Evolutionary conservation across 179 eudicot species (phyloP), one percentile per base, ranked within the genome.

Genomic region (Patellifolia procumbens): DNA sequence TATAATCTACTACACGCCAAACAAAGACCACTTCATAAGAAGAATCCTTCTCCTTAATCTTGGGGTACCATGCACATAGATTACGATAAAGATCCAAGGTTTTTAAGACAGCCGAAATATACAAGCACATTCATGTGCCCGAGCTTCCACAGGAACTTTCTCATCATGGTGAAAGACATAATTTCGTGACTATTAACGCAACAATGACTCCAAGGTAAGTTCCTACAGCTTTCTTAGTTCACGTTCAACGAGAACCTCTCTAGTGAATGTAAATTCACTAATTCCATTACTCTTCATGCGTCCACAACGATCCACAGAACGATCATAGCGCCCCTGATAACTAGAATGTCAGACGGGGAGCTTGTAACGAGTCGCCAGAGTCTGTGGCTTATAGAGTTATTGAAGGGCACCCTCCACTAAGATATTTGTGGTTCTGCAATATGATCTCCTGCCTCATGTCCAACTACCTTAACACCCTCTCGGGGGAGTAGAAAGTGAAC

Each of bases 171-270:
- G 15, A 45, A 68, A 52, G n/a, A 68, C 72, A 45, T 45, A 68
- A 28, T 68, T 32, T 26, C 11, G 32, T 9, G 49, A 46, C 34
- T 32, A 28, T 37, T 65, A 39, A 65, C 20, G 24, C 70, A 65
- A 45, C 55, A 43, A 45, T 43, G 72, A 68, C 72, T 68, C 72
- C 55, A 68, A 68, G 55, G 55, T 68, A 52, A 45, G 72, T 28
- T 20, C 49, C 72, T 32, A 45, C 4, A 68, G 49, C 72, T 68
- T 68, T 11, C 24, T 29, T 17, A 68, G 20, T 68, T 68, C 35
- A 35, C 32, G 12, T 26, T 46, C 1, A 22, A 68, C 51, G 46
- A 68, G 55, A 10, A 8, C 12, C 72, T 68, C 72, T 45, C 72
- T 24, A 68, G 72, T 68, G 72, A 67, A 67, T 3, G 71, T 52